Evolutionary conservation across 257 asterid species (phyloP), one percentile per base, ranked within the genome.

Genomic region (Perilla frutescens): DNA sequence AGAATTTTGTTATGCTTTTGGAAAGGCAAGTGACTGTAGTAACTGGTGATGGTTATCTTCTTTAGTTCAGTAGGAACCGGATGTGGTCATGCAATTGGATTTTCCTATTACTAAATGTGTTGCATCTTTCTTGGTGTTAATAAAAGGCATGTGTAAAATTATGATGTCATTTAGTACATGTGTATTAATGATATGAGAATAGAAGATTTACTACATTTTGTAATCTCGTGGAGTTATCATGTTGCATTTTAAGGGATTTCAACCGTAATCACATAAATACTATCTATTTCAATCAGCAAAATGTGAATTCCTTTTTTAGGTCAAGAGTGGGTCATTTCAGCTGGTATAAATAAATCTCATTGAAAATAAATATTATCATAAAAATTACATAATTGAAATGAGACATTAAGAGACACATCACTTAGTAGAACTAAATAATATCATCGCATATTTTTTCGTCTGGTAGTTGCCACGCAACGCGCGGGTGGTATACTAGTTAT

Each of bases 1-100:
- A 62, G 96, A 89, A 80, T 91, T 89, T 73, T 91, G 89, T 79
- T 69, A 74, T 55, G 84, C 65, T 62, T 91, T 91, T 50, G 87
- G 83, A 41, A 71, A 91, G 91, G 96, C 69, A 81, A 84, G 87
- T 80, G 40, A 66, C 65, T 70, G 60, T 20, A 14, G 54, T 54
- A 43, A 32, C 50, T 71, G 67, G 50, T 34, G 53, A 70, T 61
- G 47, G 53, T 31, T 37, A 7, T 59, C 76, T 62, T 40, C 41
- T 45, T 76, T 60, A 44, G 49, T 41, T 10, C 58, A 6, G 56
- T 48, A 14, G 2, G 49, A 39, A 10, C 51, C 57, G 14, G 53
- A 11, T 64, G 63, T 55, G 51, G 7, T 8, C 70, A 45, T 65
- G 69, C 43, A 56, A 8, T 29, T 29, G 31, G 9, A 26, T 65